Base-by-base conservation (phyloP, 805 yeast genomes). In the Saturnispora quitensis region DNA sequence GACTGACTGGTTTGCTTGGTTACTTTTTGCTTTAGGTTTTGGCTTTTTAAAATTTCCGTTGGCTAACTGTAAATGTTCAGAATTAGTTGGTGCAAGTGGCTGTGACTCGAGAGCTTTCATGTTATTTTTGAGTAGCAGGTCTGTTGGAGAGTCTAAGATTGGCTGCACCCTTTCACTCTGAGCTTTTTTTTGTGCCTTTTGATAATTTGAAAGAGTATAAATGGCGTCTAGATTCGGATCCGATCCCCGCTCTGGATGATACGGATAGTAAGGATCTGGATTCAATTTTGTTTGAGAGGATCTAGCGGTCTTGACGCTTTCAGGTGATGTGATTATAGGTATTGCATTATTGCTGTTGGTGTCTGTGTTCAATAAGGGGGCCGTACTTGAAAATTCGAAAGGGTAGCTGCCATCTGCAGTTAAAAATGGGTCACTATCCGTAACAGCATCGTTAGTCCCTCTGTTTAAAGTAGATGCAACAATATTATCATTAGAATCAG, bases 11-110 rank as follows among this genome's bases (percentile, higher is more conserved):
- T 36, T 36, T 50, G 50, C 13, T 45, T 47, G 43, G 47, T 58
- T 31, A 50, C 60, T 59, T 50, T 58, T 58, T 10, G 59, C 53
- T 33, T 62, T 63, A 13, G 65, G 62, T 42, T 59, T 63, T 46
- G 65, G 62, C 40, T 60, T 63, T 47, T 61, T 63, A 48, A 62
- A 60, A 1, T 52, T 28, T 13, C n/a, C 24, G 13, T 22, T 20
- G 13, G 38, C 52, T 10, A 18, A 42, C 17, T 45, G 40, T 28
- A 45, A 31, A 38, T 20, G 15, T 38, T 38, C 42, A 18, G 42
- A 18, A 12, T 20, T 38, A 8, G 22, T 38, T 20, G 17, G 9
- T 18, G 22, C 22, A 38, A 38, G 22, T 10, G 42, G 42, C 18
- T 38, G 42, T 18, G 42, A 18, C 15, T 38, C 42, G 20, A 38